These are phyloP conservation scores for Chlorella sp. DNA, from an alignment of 139 green algal genomes.

Conservation along the genomic window DNA sequence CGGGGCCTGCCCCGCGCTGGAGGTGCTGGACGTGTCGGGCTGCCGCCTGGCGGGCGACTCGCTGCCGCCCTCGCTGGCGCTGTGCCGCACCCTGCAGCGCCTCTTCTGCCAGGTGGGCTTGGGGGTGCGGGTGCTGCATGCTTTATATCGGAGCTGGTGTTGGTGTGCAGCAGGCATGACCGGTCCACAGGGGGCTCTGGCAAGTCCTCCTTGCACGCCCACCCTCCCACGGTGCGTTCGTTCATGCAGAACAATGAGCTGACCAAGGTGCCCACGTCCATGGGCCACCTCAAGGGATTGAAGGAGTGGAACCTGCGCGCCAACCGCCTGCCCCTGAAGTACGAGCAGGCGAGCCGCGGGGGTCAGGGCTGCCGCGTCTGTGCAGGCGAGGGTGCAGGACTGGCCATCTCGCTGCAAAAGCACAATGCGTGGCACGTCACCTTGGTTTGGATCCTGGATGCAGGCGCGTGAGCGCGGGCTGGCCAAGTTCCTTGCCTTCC, in stretches of 20 bases:
- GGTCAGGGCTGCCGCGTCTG: background rate
- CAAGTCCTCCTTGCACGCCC: background rate
- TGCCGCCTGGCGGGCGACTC: constrained; percentile 70
- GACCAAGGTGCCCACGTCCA: background rate
- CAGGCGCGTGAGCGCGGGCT: constrained; percentile 79
- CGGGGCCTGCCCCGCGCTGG: constrained; percentile 65
- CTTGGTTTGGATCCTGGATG: background rate
- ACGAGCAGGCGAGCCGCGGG: background rate
- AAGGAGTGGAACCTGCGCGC: constrained; percentile 30
- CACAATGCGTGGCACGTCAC: background rate
- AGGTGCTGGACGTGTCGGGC: constrained; percentile 78
- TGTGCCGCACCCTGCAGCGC: constrained; percentile 8
- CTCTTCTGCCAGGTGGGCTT: constrained; percentile 16
- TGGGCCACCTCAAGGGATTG: constrained; percentile 5
- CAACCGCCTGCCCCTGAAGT: constrained; percentile 15
- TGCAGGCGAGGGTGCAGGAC: background rate
- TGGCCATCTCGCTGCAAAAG: background rate
- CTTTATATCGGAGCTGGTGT: background rate
- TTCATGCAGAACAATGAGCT: constrained; percentile 27
- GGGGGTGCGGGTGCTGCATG: background rate
- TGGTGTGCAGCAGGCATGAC: no score
- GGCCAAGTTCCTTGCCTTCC: constrained; percentile 76
- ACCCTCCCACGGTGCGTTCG: no score
- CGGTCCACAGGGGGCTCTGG: no score
- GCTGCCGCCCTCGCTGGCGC: constrained; percentile 35